Percentiles rank a stretch among this genome's conserved stretches.
Evolutionary conservation across 2,329 filamentous ascomycete species (phyloP).

Genomic region (Arthrocladium fulminans): DNA sequence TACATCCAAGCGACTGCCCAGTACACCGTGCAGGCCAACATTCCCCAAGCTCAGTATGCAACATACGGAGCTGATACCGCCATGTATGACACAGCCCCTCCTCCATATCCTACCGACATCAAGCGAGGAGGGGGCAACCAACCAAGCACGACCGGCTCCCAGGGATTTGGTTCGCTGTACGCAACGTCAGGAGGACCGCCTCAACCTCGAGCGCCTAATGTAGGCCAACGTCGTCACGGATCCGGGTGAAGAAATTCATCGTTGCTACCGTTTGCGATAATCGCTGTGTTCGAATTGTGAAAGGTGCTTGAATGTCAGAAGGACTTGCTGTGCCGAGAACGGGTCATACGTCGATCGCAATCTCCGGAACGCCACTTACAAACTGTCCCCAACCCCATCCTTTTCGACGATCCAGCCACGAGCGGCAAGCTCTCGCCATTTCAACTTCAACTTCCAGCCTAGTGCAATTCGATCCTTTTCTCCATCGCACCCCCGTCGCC

Average conservation of each 20-base stretch:
- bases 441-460: not conserved
- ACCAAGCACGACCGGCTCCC: slow-evolving; percentile 6
- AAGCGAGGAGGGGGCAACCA: slow-evolving; percentile 6
- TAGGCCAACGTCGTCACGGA: slow-evolving; percentile 1
- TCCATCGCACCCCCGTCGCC: too few species aligned
- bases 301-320: not conserved
- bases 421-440: not conserved
- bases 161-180: slow-evolving; percentile 7
- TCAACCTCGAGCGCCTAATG: not conserved
- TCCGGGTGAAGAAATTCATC: not conserved
- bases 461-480: too few species aligned
- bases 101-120: slow-evolving; percentile 3
- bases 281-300: not conserved
- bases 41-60: slow-evolving; percentile 4
- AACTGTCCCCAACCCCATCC: not conserved
- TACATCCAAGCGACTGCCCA: slow-evolving; percentile 5
- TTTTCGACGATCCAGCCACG: not conserved
- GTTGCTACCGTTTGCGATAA: not conserved
- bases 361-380: not conserved
- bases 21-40: slow-evolving; percentile 7
- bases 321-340: not conserved
- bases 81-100: slow-evolving; percentile 2
- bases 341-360: not conserved
- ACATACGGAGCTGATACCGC: not conserved
- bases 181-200: slow-evolving; percentile 5